Evolutionary conservation across 768 basidiomycete genomes (phyloP), one percentile per base, ranked within the genome.

Genomic region (Boletus edulis): DNA sequence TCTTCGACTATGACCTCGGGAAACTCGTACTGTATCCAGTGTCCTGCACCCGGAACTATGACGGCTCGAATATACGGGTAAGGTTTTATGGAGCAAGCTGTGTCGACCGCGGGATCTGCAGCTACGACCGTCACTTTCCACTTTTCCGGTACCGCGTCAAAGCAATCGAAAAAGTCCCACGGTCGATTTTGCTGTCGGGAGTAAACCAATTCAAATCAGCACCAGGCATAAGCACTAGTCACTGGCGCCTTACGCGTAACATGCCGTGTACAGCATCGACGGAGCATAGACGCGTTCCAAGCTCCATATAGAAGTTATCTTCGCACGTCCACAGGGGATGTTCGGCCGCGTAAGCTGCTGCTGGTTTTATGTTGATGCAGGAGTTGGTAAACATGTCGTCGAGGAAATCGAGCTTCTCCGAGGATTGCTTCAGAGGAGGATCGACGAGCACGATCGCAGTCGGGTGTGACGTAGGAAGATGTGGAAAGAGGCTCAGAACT

Each of bases 21-120:
- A 27, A 61, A 56, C 32, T 71, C 68, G 20, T 35, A 55, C 34
- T 69, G 69, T 17, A 71, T 64, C 59, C 61, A 71, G 43, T 69
- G 68, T 3, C 57, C 56, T 3, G 58, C 56, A 0, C 65, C 63
- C 0, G 59, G 54, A 2, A 69, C 49, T 9, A 52, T 20, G 11
- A 60, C 45, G 2, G 29, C 17, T 15, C 47, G 55, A 17, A 64
- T 37, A 24, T 55, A 57, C 10, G 60, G 54, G 37, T 61, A 64
- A 24, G 24, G 24, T 24, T 24, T 5, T 6, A 24, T 24, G 24
- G 24, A 5, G 24, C 24, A 24, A 24, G 24, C 24, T 24, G 24
- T 24, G 24, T 24, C 24, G 24, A 24, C 24, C 24, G 24, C 24
- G 24, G 24, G 24, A 24, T 24, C 24, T 24, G 24, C 24, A 24